Conservation (phyloP, 192 early-diverging fungal genomes). For the Chytriomyces sp. region DNA sequence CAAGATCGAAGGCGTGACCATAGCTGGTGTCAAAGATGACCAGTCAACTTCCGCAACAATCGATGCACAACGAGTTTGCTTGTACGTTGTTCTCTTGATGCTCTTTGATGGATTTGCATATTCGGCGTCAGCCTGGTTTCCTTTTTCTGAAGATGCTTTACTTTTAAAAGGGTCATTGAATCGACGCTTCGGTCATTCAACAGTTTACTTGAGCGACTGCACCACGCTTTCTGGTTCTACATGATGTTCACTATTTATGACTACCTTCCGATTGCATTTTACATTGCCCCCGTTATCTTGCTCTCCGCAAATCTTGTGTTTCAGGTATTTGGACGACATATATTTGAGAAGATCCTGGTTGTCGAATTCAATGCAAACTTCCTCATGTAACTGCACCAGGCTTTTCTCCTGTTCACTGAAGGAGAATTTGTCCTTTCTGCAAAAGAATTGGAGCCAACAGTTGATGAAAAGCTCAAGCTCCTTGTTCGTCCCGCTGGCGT, state of each 20-base stretch:
- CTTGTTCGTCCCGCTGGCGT: slow-evolving; percentile 29
- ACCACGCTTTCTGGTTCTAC: slow-evolving; percentile 98
- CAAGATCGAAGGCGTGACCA: slow-evolving; percentile 51
- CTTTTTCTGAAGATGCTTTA: no score
- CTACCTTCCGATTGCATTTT: slow-evolving; percentile 88
- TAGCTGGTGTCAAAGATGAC: slow-evolving; percentile 36
- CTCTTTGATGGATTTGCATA: background rate
- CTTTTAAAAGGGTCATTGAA: slow-evolving; percentile 60
- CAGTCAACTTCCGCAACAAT: slow-evolving; percentile 8
- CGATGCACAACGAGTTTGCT: slow-evolving; percentile 19
- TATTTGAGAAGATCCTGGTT: background rate
- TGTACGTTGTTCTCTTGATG: slow-evolving; percentile 19
- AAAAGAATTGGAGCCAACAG: slow-evolving; percentile 29
- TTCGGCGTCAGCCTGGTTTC: background rate
- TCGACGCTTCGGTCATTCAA: slow-evolving; percentile 83
- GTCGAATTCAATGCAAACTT: background rate
- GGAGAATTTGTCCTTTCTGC: slow-evolving; percentile 38
- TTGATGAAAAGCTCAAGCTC: slow-evolving; percentile 32
- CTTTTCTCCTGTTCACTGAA: slow-evolving; percentile 35
- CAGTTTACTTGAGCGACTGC: slow-evolving; percentile 91
- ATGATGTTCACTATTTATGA: slow-evolving; percentile 76
- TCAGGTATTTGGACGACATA: slow-evolving; percentile 34
- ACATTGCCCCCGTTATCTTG: slow-evolving; percentile 83
- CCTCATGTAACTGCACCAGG: background rate
- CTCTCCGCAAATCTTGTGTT: slow-evolving; percentile 70